Percentiles rank a stretch among this genome's conserved stretches.
Evolutionary conservation across 1,284 basidiomycete genomes (phyloP).

Genomic region (Leccinum insigne): DNA sequence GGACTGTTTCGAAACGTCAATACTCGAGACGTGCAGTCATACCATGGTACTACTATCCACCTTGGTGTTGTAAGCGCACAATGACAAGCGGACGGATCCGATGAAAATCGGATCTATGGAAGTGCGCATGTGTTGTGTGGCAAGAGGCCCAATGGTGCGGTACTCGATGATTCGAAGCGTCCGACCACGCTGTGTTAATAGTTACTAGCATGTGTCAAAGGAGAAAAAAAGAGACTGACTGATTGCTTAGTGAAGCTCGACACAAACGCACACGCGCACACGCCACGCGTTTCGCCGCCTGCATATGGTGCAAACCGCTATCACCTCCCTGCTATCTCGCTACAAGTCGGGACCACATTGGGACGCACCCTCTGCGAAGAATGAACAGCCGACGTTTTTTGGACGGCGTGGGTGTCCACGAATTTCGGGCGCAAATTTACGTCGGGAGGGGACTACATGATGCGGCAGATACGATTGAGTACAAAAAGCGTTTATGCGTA

Average conservation of each 20-base stretch:
- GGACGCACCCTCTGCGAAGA: neutral
- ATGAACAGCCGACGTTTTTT: neutral
- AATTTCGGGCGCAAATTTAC: neutral
- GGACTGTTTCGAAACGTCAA: neutral
- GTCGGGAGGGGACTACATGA: conserved; percentile 1
- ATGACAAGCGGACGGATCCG: neutral
- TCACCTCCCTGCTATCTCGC: neutral
- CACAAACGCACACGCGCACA: neutral
- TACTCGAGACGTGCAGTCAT: too few species aligned
- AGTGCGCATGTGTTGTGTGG: neutral
- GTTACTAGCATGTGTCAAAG: conserved; percentile 1
- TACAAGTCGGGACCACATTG: neutral
- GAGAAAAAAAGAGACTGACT: neutral
- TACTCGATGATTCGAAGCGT: conserved; percentile 2
- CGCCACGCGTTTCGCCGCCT: conserved; percentile 1
- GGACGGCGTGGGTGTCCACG: neutral
- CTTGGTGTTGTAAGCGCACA: neutral
- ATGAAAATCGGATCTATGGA: neutral
- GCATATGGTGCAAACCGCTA: neutral
- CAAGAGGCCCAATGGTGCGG: neutral
- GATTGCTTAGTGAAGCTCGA: conserved; percentile 1
- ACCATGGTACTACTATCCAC: neutral
- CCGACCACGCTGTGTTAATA: neutral
- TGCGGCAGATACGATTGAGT: neutral
- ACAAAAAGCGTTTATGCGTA: neutral